Base-by-base conservation (phyloP, 2,329 filamentous ascomycete genomes). In the Fusarium goolgardi region DNA sequence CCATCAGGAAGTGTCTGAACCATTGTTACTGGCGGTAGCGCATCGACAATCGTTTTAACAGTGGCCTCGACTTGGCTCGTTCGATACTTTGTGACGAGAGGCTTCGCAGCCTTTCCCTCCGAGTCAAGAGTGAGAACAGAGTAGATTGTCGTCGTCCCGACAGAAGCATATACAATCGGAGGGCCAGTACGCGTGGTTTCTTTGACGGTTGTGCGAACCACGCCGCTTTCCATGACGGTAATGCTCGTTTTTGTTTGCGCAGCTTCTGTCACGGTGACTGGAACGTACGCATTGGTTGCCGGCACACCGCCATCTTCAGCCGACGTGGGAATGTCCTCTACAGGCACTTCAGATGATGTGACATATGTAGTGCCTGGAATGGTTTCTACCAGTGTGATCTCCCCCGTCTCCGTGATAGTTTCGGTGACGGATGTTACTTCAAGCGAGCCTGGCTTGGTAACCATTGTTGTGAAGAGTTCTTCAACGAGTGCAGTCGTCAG, bases 91-190 rank as follows among this genome's bases (percentile, higher is more conserved):
- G 67, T 69, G 4, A 67, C 59, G 20, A 63, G 54, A 0, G 55
- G 55, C 7, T 68, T 25, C 2, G 56, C 39, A 21, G 45, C 37
- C 5, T 68, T 54, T 2, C 67, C 67, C 0, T 70, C 47, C 9
- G 55, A 52, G 11, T 43, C 52, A 1, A 70, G 29, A 4, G 64
- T 68, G 7, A 67, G 55, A n/a, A 70, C 66, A 1, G 63, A 63
- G 35, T 69, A 70, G 1, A 69, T 52, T 20, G 66, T 70, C 2
- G 67, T 70, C 3, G 63, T 70, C 15, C 67, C 67, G 2, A 64
- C 60, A 21, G 60, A 54, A 10, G 57, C 67, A 13, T 70, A 70
- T 3, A 63, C 62, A 5, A 64, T 8, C 0, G 67, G 67, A 2
- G 67, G 59, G 0, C 67, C 67, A 16, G 49, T 50, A 5, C 50